Percentiles rank a stretch among this genome's conserved stretches.
Evolutionary conservation across 1,284 basidiomycete species (phyloP).

Genomic region (Puccinia novopanici): DNA sequence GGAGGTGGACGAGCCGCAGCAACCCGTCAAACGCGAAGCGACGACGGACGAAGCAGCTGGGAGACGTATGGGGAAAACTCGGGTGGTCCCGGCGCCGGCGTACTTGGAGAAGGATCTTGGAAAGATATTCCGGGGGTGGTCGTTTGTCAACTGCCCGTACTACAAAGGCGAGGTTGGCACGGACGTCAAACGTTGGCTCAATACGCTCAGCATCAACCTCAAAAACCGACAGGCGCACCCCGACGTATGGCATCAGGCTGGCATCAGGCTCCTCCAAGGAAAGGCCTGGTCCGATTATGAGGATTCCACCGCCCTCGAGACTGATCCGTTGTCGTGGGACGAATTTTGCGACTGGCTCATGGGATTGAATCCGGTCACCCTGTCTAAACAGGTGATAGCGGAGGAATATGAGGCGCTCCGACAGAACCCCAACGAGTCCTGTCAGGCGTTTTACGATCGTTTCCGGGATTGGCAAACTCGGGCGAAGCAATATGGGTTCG

Average conservation of each 20-base stretch:
- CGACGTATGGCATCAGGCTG: too few species aligned
- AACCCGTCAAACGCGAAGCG: neutral
- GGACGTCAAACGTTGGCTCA: too few species aligned
- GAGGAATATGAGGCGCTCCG: neutral
- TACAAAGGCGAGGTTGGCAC: too few species aligned
- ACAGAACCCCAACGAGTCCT: neutral
- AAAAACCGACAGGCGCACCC: too few species aligned
- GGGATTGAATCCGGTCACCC: neutral
- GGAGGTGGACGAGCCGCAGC: too few species aligned
- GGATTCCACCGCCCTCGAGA: neutral
- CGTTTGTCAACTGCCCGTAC: too few species aligned
- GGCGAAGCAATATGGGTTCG: too few species aligned
- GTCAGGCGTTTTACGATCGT: neutral
- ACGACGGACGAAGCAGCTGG: neutral
- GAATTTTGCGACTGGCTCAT: neutral
- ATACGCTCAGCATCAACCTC: too few species aligned
- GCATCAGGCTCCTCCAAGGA: too few species aligned
- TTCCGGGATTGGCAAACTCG: neutral
- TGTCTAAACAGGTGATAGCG: neutral
- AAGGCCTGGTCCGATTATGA: neutral
- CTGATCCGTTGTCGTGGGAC: neutral
- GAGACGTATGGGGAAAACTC: neutral
- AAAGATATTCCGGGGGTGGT: too few species aligned
- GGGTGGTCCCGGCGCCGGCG: neutral
- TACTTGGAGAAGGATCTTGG: too few species aligned